These are phyloP conservation scores for Metroxylon sagu DNA, from an alignment of 176 grass and related monocot species.

Conservation along the genomic window DNA sequence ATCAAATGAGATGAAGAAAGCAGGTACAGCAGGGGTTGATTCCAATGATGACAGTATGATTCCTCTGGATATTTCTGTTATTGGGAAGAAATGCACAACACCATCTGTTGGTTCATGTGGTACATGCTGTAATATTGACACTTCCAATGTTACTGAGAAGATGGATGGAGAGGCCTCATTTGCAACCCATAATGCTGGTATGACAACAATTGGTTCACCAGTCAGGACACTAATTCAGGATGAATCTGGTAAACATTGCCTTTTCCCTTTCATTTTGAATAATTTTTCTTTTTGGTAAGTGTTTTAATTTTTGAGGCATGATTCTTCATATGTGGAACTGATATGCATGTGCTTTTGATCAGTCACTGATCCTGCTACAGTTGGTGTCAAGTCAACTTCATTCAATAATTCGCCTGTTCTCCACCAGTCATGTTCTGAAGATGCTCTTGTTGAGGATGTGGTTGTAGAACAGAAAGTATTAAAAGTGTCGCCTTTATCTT, in stretches of 20 bases:
- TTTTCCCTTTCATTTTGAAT: background rate
- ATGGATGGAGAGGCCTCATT: constrained; percentile 6
- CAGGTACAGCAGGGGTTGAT: constrained; percentile 19
- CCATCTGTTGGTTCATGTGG: constrained; percentile 17
- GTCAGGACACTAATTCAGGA: constrained; percentile 23
- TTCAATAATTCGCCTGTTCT: background rate
- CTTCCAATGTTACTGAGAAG: constrained; percentile 19
- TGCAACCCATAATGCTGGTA: constrained; percentile 20
- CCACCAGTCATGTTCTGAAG: constrained; percentile 1
- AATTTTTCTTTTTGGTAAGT: constrained; percentile 3
- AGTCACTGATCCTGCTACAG: constrained; percentile 13
- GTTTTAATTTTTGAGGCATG: too few relatives aligned
- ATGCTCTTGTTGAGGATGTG: background rate
- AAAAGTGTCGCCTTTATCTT: background rate
- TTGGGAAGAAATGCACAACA: constrained; percentile 22
- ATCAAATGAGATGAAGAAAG: constrained; percentile 18
- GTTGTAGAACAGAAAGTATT: constrained; percentile 3
- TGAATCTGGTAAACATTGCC: constrained; percentile 44
- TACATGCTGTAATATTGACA: constrained; percentile 8
- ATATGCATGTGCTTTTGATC: constrained; percentile 10
- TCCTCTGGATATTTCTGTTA: background rate
- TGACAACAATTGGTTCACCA: constrained; percentile 11
- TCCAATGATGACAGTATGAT: constrained; percentile 9
- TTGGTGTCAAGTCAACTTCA: background rate
- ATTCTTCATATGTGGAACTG: background rate